Conservation (phyloP, 768 basidiomycete species). For the Lactarius hatsudake region DNA sequence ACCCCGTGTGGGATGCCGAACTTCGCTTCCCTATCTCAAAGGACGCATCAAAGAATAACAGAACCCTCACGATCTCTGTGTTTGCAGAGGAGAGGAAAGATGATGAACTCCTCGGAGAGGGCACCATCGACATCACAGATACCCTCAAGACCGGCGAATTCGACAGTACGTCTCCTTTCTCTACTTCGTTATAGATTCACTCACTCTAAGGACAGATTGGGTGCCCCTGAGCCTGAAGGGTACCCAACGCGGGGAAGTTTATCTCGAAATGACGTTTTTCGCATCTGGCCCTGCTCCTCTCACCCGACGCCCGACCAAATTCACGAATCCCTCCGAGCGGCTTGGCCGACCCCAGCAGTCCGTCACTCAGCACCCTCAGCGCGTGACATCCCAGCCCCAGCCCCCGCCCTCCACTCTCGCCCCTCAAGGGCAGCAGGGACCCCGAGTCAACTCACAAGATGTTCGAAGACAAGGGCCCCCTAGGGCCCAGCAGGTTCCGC, state of each 20-base stretch:
- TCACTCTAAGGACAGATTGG: slow-evolving; percentile 52
- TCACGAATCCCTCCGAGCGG: slow-evolving; percentile 23
- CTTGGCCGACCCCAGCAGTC: slow-evolving; percentile 18
- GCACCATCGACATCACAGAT: slow-evolving; percentile 68
- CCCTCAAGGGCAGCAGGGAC: slow-evolving; percentile 9
- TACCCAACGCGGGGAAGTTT: slow-evolving; percentile 77
- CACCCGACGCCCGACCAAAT: slow-evolving; percentile 35
- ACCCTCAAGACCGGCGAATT: slow-evolving; percentile 86
- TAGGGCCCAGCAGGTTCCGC: slow-evolving; percentile 5
- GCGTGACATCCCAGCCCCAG: neutral
- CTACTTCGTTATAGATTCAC: neutral
- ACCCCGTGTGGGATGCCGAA: slow-evolving; percentile 92
- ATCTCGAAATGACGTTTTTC: slow-evolving; percentile 93
- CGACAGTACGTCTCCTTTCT: slow-evolving; percentile 60
- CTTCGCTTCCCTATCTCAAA: slow-evolving; percentile 71
- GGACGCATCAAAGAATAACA: slow-evolving; percentile 49
- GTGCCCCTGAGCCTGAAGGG: slow-evolving; percentile 56
- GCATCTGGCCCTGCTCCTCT: slow-evolving; percentile 58
- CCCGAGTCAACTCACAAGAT: neutral
- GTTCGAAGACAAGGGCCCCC: slow-evolving; percentile 8
- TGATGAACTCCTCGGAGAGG: slow-evolving; percentile 73
- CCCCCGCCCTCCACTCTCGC: neutral
- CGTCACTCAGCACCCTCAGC: slow-evolving; percentile 5
- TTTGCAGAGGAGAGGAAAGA: slow-evolving; percentile 78
- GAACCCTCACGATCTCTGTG: slow-evolving; percentile 70